Base-by-base conservation (phyloP, 176 grass and related monocot species). In the Paspalum notatum region DNA sequence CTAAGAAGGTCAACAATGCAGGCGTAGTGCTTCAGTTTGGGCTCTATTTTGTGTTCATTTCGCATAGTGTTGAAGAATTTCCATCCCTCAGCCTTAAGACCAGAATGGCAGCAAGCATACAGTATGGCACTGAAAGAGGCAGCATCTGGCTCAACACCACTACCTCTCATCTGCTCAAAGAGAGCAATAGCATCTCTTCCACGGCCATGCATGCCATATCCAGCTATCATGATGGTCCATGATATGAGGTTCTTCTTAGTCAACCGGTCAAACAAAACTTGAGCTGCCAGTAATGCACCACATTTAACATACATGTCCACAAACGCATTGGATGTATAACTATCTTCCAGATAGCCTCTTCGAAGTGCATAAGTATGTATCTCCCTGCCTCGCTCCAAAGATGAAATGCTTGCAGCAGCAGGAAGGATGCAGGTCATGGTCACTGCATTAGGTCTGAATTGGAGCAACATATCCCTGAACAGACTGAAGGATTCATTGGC, bases 171-270 rank as follows among this genome's bases (percentile, higher is more conserved):
- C 62, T 83, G 39, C 32, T 92, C 93, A 58, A 97, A 94, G 58
- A 94, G 74, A 5, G 80, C 48, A 74, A 94, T 87, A 49, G 90
- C 90, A 55, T 86, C 79, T 71, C 38, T 88, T 15, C 95, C 92
- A 74, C 81, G 81, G 37, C 95, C 90, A 62, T 94, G 95, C 90
- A 97, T 97, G 22, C 95, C 91, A 67, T 92, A 97, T 67, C 90
- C 90, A 88, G 95, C 87, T 78, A 97, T 87, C 91, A 94, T 94
- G 79, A 97, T 84, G 53, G 92, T 97, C 95, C 95, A 97, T 54
- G 91, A 90, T 85, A 94, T 79, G 72, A 88, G 85, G 60, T 94
- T 84, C 77, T 89, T 94, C 49, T 79, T 80, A 76, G 72, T 67
- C 79, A 98, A 91, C 60, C 48, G 71, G 83, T 98, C 85, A 85